A percentile compares a stretch with the other conserved stretches of the same genome.
phyloP scores from a whole-genome alignment of 306 rosid species.

The Cicer chorassanicum region DNA sequence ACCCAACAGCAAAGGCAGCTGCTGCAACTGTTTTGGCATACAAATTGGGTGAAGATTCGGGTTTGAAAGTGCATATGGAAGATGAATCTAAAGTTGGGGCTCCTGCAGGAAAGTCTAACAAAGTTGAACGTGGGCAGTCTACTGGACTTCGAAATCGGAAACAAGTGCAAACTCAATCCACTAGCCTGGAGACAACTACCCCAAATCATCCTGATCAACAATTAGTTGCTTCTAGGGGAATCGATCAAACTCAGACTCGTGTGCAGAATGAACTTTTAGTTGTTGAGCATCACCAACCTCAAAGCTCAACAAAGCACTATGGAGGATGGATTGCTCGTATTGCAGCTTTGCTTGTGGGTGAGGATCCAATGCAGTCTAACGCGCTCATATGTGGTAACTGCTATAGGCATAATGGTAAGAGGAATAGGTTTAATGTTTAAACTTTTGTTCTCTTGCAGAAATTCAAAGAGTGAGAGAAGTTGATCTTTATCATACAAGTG shows the following conservation, averaged over 20 bases:
- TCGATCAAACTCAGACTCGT: conserved; percentile 50
- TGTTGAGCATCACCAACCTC: conserved; percentile 70
- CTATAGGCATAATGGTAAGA: conserved; percentile 93
- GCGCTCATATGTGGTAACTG: conserved; percentile 96
- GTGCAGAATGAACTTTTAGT: conserved; percentile 59
- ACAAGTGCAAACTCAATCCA: conserved; percentile 55
- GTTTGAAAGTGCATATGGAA: conserved; percentile 69
- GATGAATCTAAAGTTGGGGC: conserved; percentile 56
- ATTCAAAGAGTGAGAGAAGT: not conserved
- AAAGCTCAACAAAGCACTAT: conserved; percentile 57
- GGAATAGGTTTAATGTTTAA: conserved; percentile 9
- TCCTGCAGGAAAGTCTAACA: conserved; percentile 64
- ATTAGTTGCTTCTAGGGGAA: conserved; percentile 50
- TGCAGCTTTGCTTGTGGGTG: conserved; percentile 93
- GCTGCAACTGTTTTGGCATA: conserved; percentile 94
- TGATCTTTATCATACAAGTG: not conserved
- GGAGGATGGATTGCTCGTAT: conserved; percentile 89
- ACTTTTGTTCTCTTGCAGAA: conserved; percentile 1
- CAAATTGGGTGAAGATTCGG: conserved; percentile 88
- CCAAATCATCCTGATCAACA: conserved; percentile 53
- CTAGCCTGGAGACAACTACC: conserved; percentile 51
- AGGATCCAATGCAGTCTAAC: conserved; percentile 86
- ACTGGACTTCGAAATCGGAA: conserved; percentile 82
- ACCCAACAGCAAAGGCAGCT: conserved; percentile 98
- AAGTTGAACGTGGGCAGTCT: conserved; percentile 61